Evolutionary conservation across 2,329 filamentous ascomycete genomes (phyloP).

Genomic region (Cladosporium velox): DNA sequence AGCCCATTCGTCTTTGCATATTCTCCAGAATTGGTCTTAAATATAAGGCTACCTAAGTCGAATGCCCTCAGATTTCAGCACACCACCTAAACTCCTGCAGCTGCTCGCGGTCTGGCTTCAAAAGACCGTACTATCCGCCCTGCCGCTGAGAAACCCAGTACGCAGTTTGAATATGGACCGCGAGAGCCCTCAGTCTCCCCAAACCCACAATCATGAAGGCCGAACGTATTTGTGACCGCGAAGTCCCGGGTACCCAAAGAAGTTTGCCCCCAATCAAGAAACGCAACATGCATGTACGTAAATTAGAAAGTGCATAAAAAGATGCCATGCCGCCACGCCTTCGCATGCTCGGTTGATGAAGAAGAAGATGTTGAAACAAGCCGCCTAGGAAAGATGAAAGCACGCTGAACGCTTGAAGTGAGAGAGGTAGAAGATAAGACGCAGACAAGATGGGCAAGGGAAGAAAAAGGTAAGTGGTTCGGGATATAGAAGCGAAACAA

Average conservation of each 20-base stretch:
- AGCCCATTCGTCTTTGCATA: not conserved
- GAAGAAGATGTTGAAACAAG: not conserved
- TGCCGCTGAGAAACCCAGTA: no score
- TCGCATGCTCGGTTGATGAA: not conserved
- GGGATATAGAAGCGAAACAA: slow-evolving; percentile 10
- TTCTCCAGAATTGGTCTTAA: not conserved
- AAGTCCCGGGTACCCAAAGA: not conserved
- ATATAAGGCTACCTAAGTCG: not conserved
- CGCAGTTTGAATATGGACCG: no score
- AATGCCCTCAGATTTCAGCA: no score
- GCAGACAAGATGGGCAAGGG: not conserved
- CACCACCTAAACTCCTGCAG: no score
- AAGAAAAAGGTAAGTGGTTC: not conserved
- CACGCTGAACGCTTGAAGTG: slow-evolving; percentile 18
- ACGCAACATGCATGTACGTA: not conserved
- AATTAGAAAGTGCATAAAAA: not conserved
- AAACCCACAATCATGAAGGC: not conserved
- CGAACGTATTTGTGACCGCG: not conserved
- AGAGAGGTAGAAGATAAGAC: not conserved
- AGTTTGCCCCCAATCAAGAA: not conserved
- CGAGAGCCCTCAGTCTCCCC: not conserved
- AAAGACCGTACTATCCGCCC: no score
- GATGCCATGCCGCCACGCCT: slow-evolving; percentile 6
- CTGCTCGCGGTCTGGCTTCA: no score
- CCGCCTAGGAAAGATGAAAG: not conserved